Evolutionary conservation across 768 basidiomycete genomes (phyloP).

Genomic region (Flagelloscypha sp.): DNA sequence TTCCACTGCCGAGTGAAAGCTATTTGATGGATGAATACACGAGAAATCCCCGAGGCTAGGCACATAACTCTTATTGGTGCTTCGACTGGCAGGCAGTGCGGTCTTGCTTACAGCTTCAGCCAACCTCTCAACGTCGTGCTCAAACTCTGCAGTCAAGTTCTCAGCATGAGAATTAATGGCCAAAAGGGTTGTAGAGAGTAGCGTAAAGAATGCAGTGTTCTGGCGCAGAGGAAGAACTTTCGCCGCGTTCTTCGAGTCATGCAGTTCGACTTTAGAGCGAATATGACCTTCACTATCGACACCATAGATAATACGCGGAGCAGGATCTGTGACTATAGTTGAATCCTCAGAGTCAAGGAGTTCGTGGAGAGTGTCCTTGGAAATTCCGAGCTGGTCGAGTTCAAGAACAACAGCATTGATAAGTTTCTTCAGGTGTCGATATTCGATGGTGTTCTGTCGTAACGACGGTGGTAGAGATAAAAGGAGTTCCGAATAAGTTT

Average conservation of each 20-base stretch:
- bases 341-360: constrained; percentile 22
- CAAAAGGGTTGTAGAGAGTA: constrained; percentile 54
- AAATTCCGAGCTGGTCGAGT: constrained; percentile 60
- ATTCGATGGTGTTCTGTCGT: constrained; percentile 72
- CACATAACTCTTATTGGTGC: too few relatives aligned
- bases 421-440: constrained; percentile 85
- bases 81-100: too few relatives aligned
- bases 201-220: constrained; percentile 72
- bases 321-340: too few relatives aligned
- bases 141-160: too few relatives aligned
- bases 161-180: too few relatives aligned
- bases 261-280: background rate
- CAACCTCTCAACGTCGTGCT: too few relatives aligned
- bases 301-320: too few relatives aligned
- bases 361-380: constrained; percentile 39
- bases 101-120: too few relatives aligned
- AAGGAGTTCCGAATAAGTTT: constrained; percentile 57
- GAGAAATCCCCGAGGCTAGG: too few relatives aligned
- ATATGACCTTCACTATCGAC: background rate
- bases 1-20: too few relatives aligned
- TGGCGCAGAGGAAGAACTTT: constrained; percentile 49
- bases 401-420: constrained; percentile 79
- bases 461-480: constrained; percentile 68
- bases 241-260: background rate
- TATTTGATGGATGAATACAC: too few relatives aligned